Conservation (phyloP, 768 basidiomycete species). For the Xerocomellus amylosporus region DNA sequence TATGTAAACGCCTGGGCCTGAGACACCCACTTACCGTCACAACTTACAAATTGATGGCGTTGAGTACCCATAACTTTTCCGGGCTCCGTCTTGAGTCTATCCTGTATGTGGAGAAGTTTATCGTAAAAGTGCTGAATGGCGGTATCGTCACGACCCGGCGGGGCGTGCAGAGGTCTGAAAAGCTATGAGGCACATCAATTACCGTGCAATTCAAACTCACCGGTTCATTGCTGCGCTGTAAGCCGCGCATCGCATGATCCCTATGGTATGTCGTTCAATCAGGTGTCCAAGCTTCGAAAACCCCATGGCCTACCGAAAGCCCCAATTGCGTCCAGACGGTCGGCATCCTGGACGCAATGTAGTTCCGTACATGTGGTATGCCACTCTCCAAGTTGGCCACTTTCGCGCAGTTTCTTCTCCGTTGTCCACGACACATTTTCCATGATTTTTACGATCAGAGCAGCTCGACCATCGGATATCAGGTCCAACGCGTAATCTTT, state of each 20-base stretch:
- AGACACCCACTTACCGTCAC: background rate
- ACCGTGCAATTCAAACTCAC: constrained; percentile 26
- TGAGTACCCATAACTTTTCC: constrained; percentile 67
- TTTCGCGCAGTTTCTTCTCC: constrained; percentile 63
- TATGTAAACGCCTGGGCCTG: constrained; percentile 2
- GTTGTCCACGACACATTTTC: constrained; percentile 85
- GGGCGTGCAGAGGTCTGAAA: constrained; percentile 43
- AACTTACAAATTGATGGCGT: constrained; percentile 66
- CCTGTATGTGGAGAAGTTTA: constrained; percentile 74
- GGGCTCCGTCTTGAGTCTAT: constrained; percentile 71
- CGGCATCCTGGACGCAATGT: constrained; percentile 80
- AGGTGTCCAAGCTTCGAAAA: background rate
- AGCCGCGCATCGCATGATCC: constrained; percentile 67
- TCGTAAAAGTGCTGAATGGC: constrained; percentile 85
- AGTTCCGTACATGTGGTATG: constrained; percentile 70
- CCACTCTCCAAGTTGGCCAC: constrained; percentile 60
- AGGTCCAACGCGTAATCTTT: constrained; percentile 49
- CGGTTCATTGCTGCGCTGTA: constrained; percentile 55
- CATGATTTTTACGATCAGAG: constrained; percentile 55
- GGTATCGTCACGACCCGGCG: constrained; percentile 49
- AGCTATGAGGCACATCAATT: background rate
- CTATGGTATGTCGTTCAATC: constrained; percentile 25
- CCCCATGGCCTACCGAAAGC: constrained; percentile 57
- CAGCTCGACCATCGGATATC: constrained; percentile 58
- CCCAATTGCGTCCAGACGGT: constrained; percentile 76